Evolutionary conservation across 495 filamentous ascomycete genomes (phyloP), one percentile per base, ranked within the genome.

Genomic region (Aspergillus bridgeri): DNA sequence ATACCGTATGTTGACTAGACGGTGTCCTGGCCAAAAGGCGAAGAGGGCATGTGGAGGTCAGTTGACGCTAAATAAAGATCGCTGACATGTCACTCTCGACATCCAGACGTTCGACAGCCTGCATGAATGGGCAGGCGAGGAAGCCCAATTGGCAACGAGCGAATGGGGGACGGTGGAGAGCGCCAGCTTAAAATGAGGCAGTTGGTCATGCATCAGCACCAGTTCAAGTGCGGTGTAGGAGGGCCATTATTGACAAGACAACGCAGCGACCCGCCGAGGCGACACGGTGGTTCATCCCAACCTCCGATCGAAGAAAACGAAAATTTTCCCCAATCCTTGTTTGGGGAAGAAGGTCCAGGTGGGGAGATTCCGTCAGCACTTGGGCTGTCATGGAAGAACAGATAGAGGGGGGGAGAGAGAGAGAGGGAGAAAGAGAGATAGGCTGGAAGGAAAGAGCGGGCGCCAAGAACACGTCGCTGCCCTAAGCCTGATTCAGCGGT

Each of bases 51-150:
- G 33, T 38, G 33, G 33, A n/a, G 33, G 33, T 38, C 33, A 38
- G 33, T 38, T 17, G 46, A 21, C 33, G 33, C 33, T 38, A 38
- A 38, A 38, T 38, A 38, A 9, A 38, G 33, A 38, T 38, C 33
- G 33, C 33, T 38, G 33, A 73, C 70, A 65, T 76, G 74, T 73
- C 69, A 56, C 68, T 60, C 60, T 63, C 43, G 51, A 64, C 53
- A 66, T 63, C 69, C 68, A 67, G 60, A 71, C 62, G 60, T 60
- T 65, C 57, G 45, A 55, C 21, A 53, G 56, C 48, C 56, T 60
- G 62, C 64, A 61, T 67, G 58, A 61, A 58, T 65, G 54, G 66
- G 63, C 56, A 64, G 42, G n/a, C 24, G 24, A 57, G 43, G 46
- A 18, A 58, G 55, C 53, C 61, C 62, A 63, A 68, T 61, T 61